These are phyloP conservation scores for Purpureocillium takamizusanense DNA, from an alignment of 2,329 filamentous ascomycete species.

Conservation along the genomic window DNA sequence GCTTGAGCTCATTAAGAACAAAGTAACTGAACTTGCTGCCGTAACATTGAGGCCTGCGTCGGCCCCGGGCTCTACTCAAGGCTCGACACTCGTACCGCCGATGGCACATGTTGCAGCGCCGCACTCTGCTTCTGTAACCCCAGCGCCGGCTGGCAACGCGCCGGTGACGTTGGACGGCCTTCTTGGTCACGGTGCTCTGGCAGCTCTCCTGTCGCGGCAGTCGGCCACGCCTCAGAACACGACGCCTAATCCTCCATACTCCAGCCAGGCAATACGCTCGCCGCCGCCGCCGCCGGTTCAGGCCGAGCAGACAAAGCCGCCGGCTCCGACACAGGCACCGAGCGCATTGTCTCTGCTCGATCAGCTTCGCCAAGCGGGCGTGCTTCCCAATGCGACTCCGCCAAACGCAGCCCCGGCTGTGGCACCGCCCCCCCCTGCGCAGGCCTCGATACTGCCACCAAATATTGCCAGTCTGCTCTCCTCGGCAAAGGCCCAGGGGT, in stretches of 20 bases:
- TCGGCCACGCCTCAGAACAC: slow-evolving; percentile 39
- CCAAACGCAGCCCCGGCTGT: slow-evolving; percentile 25
- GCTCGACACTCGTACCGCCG: slow-evolving; percentile 25
- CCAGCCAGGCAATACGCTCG: slow-evolving; percentile 34
- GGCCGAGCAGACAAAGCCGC: slow-evolving; percentile 23
- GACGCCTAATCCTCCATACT: slow-evolving; percentile 27
- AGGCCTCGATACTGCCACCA: slow-evolving; percentile 20
- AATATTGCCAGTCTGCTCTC: slow-evolving; percentile 27
- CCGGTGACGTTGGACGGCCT: slow-evolving; percentile 47
- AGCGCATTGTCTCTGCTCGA: slow-evolving; percentile 55
- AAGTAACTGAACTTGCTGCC: slow-evolving; percentile 68
- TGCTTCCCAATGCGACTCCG: slow-evolving; percentile 42
- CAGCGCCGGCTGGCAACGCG: slow-evolving; percentile 17
- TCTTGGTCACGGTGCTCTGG: slow-evolving; percentile 50
- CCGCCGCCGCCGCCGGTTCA: slow-evolving; percentile 32
- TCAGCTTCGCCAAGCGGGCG: slow-evolving; percentile 58
- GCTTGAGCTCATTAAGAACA: slow-evolving; percentile 73
- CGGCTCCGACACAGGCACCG: slow-evolving; percentile 23
- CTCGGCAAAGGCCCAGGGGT: slow-evolving; percentile 17
- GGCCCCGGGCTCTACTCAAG: slow-evolving; percentile 30
- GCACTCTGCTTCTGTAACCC: slow-evolving; percentile 24
- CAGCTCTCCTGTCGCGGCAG: slow-evolving; percentile 47
- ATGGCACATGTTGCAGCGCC: slow-evolving; percentile 22
- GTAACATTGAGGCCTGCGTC: slow-evolving; percentile 46
- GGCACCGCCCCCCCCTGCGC: slow-evolving; percentile 18